Base-by-base conservation (phyloP, 2,329 filamentous ascomycete species). In the Metarhizium robertsii region DNA sequence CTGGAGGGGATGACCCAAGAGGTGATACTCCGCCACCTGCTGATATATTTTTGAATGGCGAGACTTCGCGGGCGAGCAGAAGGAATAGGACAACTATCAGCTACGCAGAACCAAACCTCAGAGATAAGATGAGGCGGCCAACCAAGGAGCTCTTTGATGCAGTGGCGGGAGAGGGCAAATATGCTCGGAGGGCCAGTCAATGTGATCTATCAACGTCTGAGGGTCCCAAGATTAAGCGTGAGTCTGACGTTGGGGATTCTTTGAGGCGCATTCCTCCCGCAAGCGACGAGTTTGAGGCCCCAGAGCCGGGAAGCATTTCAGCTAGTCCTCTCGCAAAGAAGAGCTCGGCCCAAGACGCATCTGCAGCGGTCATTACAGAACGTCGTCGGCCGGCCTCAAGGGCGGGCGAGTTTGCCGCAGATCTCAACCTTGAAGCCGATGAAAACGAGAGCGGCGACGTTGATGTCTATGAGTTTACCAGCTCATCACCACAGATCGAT, bases 111-210 rank as follows among this genome's bases (percentile, higher is more conserved):
- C 89, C 89, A 1, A 92, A 88, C 64, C 75, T 94, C 46, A 80
- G 87, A 59, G 87, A 86, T 65, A 94, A 94, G 72, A 92, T 94
- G 88, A 81, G 89, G 57, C 80, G 89, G 57, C 88, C 89, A 25
- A 88, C 86, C 1, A 89, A 89, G 65, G 83, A 89, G 60, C 71
- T 92, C 10, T 81, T 86, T 40, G 87, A 91, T 67, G 88, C 88
- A 1, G 88, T 92, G 14, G 71, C 79, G 11, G 83, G 80, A n/a
- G 80, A 86, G 61, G 79, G 78, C 36, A 84, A 79, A 64, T 74
- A 77, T 57, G 56, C 76, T 60, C 66, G 74, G 52, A 69, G 73
- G 54, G 71, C 68, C 29, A 78, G 74, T 58, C 71, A 63, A 48
- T 64, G 57, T 45, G 69, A 70, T 13, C 60, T 62, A 32, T 18